Base-by-base conservation (phyloP, 805 yeast species). In the Peterozyma xylosa region DNA sequence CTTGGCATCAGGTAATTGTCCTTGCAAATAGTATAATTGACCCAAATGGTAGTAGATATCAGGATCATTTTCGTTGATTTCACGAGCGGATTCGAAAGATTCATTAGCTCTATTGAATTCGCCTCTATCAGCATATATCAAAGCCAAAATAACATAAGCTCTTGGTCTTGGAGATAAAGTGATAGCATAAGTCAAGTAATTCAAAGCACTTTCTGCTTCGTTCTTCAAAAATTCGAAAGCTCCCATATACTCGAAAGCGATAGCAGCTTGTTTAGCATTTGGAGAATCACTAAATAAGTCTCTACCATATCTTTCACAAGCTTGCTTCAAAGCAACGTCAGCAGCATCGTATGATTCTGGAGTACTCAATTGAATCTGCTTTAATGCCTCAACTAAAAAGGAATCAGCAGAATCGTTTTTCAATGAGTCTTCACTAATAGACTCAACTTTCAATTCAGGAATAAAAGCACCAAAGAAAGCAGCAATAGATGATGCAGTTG, bases 41-140 rank as follows among this genome's bases (percentile, higher is more conserved):
- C 95, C 99, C 62, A 84, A 80, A 68, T 93, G 99, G 72, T 93
- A 93, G 71, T 82, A 86, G 52, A 84, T 77, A 58, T 93, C 96
- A 32, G 93, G 80, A 56, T 80, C 78, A 18, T 76, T 67, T 41
- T 91, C 78, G 57, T 86, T 82, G 49, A 84, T 58, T 47, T 71
- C 67, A 48, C 80, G 70, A 16, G 97, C 98, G 43, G 71, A 67
- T 42, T 78, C 76, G 57, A 93, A 89, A 64, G 82, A 85, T 39
- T 67, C 63, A 41, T 70, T 67, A 41, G 95, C 81, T 49, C 76
- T 82, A 15, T 67, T 66, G 45, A 73, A 69, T 35, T 79, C 73
- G 48, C 83, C 81, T 54, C 76, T 76, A 67, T 93, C 99, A 51
- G 96, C 90, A 59, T 76, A 73, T 53, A 89, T 76, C 56, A 88